Percentiles rank a stretch among this genome's conserved stretches.
Conservation (phyloP, 2,329 filamentous ascomycete genomes). For the Pyricularia pennisetigena region DNA sequence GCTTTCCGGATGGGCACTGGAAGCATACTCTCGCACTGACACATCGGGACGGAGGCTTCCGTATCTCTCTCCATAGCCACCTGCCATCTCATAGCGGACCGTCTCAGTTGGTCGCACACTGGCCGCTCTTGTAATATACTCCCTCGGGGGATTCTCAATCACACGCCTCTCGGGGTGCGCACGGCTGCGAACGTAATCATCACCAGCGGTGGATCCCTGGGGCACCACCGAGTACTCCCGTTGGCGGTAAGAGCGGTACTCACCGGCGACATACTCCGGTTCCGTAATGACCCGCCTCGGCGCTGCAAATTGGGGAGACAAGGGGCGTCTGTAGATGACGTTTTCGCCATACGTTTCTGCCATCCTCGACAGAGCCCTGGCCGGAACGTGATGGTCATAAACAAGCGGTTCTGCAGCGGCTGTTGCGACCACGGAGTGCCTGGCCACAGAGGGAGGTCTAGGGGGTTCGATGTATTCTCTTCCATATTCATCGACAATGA, state of each 20-base stretch:
- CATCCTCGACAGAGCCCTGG: slow-evolving; percentile 41
- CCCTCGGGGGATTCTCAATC: slow-evolving; percentile 31
- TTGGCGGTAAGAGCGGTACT: slow-evolving; percentile 44
- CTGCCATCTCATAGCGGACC: slow-evolving; percentile 15
- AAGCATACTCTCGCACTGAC: slow-evolving; percentile 37
- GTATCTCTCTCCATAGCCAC: slow-evolving; percentile 23
- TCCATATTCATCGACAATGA: slow-evolving; percentile 75
- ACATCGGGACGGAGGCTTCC: slow-evolving; percentile 46
- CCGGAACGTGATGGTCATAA: slow-evolving; percentile 50
- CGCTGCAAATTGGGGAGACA: slow-evolving; percentile 34
- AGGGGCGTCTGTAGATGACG: slow-evolving; percentile 37
- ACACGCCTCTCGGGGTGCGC: slow-evolving; percentile 18
- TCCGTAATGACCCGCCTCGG: slow-evolving; percentile 51
- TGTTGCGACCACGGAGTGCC: slow-evolving; percentile 45
- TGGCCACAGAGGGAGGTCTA: slow-evolving; percentile 24
- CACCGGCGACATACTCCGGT: slow-evolving; percentile 43
- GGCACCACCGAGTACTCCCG: slow-evolving; percentile 48
- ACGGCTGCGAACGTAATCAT: slow-evolving; percentile 34
- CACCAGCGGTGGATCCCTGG: slow-evolving; percentile 24
- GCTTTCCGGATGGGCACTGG: slow-evolving; percentile 27
- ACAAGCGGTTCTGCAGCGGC: slow-evolving; percentile 21
- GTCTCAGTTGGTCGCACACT: slow-evolving; percentile 40
- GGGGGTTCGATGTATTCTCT: slow-evolving; percentile 62
- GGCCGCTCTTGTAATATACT: slow-evolving; percentile 43
- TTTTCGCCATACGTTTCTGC: slow-evolving; percentile 39